A percentile compares a stretch with the other conserved stretches of the same genome.
phyloP scores from a whole-genome alignment of 768 basidiomycete genomes.

The Lactarius trivialis region DNA sequence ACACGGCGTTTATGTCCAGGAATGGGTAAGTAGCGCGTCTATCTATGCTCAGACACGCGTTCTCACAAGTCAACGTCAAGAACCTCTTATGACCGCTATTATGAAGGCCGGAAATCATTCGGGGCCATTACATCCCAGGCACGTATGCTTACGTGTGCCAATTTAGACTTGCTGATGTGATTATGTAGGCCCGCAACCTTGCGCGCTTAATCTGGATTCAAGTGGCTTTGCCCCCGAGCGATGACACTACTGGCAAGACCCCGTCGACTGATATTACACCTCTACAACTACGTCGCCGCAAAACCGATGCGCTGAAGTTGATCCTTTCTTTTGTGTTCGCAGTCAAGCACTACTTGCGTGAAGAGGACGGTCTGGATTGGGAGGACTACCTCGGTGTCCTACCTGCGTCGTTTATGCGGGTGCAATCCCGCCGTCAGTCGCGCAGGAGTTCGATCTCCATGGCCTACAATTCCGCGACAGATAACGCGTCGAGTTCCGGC shows the following conservation, averaged over 20 bases:
- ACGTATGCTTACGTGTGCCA: conserved; percentile 11
- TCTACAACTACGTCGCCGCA: conserved; percentile 52
- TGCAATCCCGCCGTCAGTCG: conserved; percentile 23
- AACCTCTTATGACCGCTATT: conserved; percentile 82
- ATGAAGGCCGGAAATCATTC: conserved; percentile 86
- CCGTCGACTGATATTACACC: conserved; percentile 40
- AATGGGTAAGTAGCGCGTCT: conserved; percentile 44
- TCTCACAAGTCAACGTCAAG: conserved; percentile 31
- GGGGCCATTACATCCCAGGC: conserved; percentile 62
- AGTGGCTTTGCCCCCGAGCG: conserved; percentile 55
- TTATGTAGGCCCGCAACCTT: conserved; percentile 56
- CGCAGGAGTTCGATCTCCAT: conserved; percentile 29
- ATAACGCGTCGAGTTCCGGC: conserved; percentile 21
- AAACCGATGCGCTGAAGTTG: conserved; percentile 64
- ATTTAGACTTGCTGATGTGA: background rate
- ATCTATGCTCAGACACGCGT: background rate
- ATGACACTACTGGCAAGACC: conserved; percentile 49
- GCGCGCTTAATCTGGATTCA: conserved; percentile 76
- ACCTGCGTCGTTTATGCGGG: conserved; percentile 51
- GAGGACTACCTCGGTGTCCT: conserved; percentile 62
- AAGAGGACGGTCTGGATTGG: conserved; percentile 68
- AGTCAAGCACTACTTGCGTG: conserved; percentile 76
- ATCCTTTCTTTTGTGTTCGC: conserved; percentile 67
- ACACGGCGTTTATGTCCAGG: conserved; percentile 31
- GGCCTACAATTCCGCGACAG: conserved; percentile 32